A percentile compares a stretch with the other conserved stretches of the same genome.
Conservation (phyloP, 768 basidiomycete species). For the Tulasnella sp. region DNA sequence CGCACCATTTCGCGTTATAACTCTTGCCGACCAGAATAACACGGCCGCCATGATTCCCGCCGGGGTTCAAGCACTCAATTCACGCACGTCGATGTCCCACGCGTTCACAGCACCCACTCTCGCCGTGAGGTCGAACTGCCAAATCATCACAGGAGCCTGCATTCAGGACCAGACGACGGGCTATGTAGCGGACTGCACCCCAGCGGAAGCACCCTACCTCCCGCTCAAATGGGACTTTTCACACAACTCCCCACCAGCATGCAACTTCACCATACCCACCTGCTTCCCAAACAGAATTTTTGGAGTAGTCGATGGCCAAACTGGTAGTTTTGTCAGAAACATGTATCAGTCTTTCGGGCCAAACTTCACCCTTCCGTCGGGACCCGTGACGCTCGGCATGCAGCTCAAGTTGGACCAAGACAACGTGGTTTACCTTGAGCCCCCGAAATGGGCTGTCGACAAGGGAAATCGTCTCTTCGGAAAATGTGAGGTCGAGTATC, state of each 20-base stretch:
- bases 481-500: not conserved
- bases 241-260: not conserved
- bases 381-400: not conserved
- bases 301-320: not conserved
- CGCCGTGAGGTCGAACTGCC: not conserved
- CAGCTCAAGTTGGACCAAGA: slow-evolving; percentile 1
- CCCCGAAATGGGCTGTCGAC: not conserved
- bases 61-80: not conserved
- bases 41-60: not conserved
- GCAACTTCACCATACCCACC: not conserved
- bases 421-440: not conserved
- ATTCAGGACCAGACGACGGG: not conserved
- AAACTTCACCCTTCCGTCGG: not conserved
- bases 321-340: not conserved
- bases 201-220: not conserved
- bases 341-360: not conserved
- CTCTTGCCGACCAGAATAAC: not conserved
- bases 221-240: not conserved
- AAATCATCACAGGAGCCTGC: not conserved
- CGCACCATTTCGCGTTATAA: not conserved
- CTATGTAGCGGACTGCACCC: not conserved
- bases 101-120: not conserved
- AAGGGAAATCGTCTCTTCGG: not conserved
- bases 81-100: slow-evolving; percentile 10
- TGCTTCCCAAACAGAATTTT: slow-evolving; percentile 5